phyloP scores from a whole-genome alignment of 1,284 basidiomycete genomes.

The Wolfiporia cocos region DNA sequence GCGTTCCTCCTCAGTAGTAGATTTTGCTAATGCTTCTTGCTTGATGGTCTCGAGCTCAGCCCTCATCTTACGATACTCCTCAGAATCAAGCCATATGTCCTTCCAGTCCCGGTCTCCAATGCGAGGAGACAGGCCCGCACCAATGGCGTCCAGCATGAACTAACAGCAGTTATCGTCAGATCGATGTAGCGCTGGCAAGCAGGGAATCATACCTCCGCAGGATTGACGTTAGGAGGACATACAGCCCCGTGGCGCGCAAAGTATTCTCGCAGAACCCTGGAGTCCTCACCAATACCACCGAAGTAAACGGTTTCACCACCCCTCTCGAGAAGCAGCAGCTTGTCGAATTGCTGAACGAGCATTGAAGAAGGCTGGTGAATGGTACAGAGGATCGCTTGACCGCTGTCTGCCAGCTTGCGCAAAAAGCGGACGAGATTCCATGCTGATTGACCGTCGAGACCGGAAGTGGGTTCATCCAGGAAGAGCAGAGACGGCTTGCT shows the following conservation, averaged over 20 bases:
- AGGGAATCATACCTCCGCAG: conserved; percentile 21
- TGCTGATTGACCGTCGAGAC: conserved; percentile 72
- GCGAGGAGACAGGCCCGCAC: conserved; percentile 36
- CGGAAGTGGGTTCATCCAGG: conserved; percentile 50
- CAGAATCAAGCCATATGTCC: conserved; percentile 55
- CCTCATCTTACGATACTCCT: conserved; percentile 27
- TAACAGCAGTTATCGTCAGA: conserved; percentile 6
- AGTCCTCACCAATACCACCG: conserved; percentile 71
- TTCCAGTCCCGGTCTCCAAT: conserved; percentile 60
- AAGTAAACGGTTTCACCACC: conserved; percentile 76
- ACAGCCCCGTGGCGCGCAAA: conserved; percentile 61
- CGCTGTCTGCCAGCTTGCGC: conserved; percentile 78
- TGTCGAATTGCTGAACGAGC: conserved; percentile 74
- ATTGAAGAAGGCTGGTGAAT: conserved; percentile 73
- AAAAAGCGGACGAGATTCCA: conserved; percentile 84
- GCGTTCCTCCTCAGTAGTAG: conserved; percentile 14
- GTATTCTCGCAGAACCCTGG: conserved; percentile 56
- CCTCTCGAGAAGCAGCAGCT: conserved; percentile 56
- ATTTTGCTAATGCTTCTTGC: conserved; percentile 19
- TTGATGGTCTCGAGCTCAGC: conserved; percentile 32
- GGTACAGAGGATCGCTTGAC: conserved; percentile 75
- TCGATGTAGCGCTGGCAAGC: background rate
- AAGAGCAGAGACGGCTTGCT: conserved; percentile 80
- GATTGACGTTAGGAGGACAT: conserved; percentile 51
- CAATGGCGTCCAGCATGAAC: conserved; percentile 34